A percentile compares a stretch with the other conserved stretches of the same genome.
Evolutionary conservation across 169 alveolate genomes (phyloP).

Genomic region (Plasmodium cynomolgi): DNA sequence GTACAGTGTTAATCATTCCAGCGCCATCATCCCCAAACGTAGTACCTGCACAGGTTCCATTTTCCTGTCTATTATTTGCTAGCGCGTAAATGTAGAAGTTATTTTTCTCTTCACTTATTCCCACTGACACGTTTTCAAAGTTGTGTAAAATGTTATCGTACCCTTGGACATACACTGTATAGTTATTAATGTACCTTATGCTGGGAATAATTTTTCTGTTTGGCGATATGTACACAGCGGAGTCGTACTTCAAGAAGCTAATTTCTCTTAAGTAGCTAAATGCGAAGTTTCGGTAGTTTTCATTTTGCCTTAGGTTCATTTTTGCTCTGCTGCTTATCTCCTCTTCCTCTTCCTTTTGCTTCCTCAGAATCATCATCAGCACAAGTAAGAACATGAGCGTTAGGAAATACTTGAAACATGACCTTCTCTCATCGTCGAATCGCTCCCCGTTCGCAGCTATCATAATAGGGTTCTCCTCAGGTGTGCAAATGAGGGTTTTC

Average conservation of each 20-base stretch:
- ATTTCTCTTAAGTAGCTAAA: constrained; percentile 59
- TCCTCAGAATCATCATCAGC: constrained; percentile 25
- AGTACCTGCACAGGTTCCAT: background rate
- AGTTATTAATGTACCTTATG: constrained; percentile 23
- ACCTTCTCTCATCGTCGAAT: constrained; percentile 49
- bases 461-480: constrained; percentile 11
- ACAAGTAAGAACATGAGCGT: constrained; percentile 55
- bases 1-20: constrained; percentile 58
- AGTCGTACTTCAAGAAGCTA: constrained; percentile 52
- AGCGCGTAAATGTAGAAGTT: constrained; percentile 37
- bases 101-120: constrained; percentile 32
- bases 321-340: constrained; percentile 14
- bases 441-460: constrained; percentile 26
- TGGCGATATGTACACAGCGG: constrained; percentile 70
- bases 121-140: constrained; percentile 44
- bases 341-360: constrained; percentile 69
- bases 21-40: background rate
- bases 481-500: background rate
- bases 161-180: constrained; percentile 47
- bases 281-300: constrained; percentile 34
- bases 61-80: constrained; percentile 8
- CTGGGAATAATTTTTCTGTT: constrained; percentile 60
- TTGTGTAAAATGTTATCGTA: constrained; percentile 53
- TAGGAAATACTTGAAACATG: constrained; percentile 51
- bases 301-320: constrained; percentile 66